Evolutionary conservation across 345 rosid genomes (phyloP).

Genomic region (Euclidium syriacum): DNA sequence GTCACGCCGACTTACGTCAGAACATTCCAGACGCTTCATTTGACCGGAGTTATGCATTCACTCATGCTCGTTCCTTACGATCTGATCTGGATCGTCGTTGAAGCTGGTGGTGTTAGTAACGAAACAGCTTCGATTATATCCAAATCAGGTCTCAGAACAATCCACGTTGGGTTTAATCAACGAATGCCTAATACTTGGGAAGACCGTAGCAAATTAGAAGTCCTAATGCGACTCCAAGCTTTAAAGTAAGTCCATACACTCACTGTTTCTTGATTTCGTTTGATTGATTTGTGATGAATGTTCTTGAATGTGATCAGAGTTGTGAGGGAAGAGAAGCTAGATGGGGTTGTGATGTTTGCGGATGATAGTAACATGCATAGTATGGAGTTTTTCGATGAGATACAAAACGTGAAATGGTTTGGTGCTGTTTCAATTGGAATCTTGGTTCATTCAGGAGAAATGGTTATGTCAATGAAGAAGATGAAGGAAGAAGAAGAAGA

Average conservation of each 20-base stretch:
- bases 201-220: conserved; percentile 62
- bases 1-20: conserved; percentile 94
- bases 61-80: conserved; percentile 85
- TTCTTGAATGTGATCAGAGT: conserved; percentile 46
- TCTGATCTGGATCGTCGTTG: conserved; percentile 92
- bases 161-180: conserved; percentile 61
- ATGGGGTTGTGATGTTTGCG: conserved; percentile 87
- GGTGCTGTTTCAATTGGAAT: conserved; percentile 88
- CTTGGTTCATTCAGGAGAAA: conserved; percentile 55
- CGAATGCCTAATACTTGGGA: conserved; percentile 80
- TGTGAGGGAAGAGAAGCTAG: conserved; percentile 80
- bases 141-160: conserved; percentile 54
- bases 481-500: conserved; percentile 11
- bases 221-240: conserved; percentile 80
- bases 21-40: conserved; percentile 85
- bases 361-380: conserved; percentile 98
- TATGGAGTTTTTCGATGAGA: conserved; percentile 91
- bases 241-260: conserved; percentile 40
- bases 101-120: conserved; percentile 78
- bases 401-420: conserved; percentile 88
- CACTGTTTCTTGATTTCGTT: not conserved
- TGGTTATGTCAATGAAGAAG: conserved; percentile 24
- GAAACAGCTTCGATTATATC: conserved; percentile 68
- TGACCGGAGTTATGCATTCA: conserved; percentile 91
- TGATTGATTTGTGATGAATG: not conserved